Evolutionary conservation across 1,284 basidiomycete species (phyloP).

Genomic region (Schizophyllum amplum): DNA sequence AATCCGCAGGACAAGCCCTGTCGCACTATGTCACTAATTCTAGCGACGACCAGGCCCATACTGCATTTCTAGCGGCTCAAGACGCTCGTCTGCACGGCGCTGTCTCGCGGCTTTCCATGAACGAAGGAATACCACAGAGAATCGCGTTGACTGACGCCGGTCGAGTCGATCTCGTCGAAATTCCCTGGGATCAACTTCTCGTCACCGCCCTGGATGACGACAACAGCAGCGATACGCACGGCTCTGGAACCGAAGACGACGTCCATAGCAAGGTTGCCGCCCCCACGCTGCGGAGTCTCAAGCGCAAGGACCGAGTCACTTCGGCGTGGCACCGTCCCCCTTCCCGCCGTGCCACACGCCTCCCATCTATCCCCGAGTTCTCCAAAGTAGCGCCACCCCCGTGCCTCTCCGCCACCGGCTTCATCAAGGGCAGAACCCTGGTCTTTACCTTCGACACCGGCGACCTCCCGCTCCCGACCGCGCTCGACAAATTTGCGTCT

Average conservation of each 20-base stretch:
- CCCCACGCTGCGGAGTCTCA: neutral
- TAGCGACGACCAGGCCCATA: neutral
- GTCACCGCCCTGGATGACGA: neutral
- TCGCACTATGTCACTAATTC: no score
- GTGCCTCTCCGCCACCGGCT: no score
- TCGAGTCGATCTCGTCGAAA: neutral
- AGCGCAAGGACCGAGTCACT: no score
- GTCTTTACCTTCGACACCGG: neutral
- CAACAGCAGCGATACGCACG: no score
- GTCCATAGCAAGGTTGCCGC: neutral
- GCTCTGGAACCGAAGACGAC: neutral
- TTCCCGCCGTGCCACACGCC: no score
- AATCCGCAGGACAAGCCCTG: no score
- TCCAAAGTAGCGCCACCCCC: no score
- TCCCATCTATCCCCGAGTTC: no score
- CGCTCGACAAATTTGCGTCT: neutral
- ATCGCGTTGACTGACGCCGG: neutral
- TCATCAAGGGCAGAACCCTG: no score
- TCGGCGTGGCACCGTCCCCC: no score
- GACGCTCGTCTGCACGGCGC: neutral
- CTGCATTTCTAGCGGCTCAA: neutral
- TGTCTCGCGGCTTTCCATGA: neutral
- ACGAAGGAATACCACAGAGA: neutral
- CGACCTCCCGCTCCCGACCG: neutral
- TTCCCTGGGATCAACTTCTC: neutral